phyloP scores from a whole-genome alignment of 1,139 yeast genomes.

The Lodderomyces metapsilosis region DNA sequence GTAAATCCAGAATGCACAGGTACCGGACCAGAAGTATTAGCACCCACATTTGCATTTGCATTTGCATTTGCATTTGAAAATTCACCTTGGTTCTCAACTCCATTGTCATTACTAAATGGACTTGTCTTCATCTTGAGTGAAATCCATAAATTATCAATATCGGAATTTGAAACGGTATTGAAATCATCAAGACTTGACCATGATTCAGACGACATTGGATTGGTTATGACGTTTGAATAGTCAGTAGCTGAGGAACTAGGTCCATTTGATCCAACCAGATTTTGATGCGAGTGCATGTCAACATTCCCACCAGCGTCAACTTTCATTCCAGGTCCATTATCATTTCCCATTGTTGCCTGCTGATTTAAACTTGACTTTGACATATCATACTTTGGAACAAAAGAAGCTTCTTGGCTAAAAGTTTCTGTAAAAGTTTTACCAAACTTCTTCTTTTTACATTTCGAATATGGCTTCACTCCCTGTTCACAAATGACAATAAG shows the following conservation, averaged over 20 bases:
- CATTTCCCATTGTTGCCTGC: too few species aligned
- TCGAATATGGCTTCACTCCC: slow-evolving; percentile 17
- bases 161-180: slow-evolving; percentile 27
- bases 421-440: neutral
- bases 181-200: slow-evolving; percentile 17
- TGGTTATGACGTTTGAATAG: neutral
- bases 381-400: too few species aligned
- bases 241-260: slow-evolving; percentile 1
- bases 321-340: too few species aligned
- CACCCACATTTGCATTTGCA: neutral
- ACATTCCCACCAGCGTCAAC: neutral
- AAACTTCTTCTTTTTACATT: slow-evolving; percentile 7
- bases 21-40: neutral
- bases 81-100: neutral
- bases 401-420: neutral
- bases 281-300: neutral
- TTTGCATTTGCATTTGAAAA: neutral
- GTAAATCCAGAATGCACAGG: neutral
- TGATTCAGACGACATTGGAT: slow-evolving; percentile 6
- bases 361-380: too few species aligned
- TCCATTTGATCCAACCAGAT: neutral
- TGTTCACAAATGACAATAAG: slow-evolving; percentile 24
- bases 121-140: slow-evolving; percentile 20
- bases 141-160: slow-evolving; percentile 39
- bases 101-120: neutral